Evolutionary conservation across 106 monocot genomes (phyloP).

Genomic region (Acorus calamus): DNA sequence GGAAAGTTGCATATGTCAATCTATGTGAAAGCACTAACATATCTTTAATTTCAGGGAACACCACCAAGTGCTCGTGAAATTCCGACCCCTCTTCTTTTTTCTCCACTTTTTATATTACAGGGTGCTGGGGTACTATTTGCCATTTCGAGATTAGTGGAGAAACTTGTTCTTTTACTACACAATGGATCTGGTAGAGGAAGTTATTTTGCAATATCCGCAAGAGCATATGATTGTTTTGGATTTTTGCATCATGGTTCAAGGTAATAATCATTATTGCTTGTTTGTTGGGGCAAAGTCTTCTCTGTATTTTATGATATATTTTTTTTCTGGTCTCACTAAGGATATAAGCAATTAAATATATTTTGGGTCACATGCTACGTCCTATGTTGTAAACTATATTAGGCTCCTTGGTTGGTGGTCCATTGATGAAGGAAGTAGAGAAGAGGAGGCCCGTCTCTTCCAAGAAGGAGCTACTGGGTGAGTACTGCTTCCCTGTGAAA

Average conservation of each 20-base stretch:
- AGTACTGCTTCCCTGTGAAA: neutral
- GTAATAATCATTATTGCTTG: conserved; percentile 15
- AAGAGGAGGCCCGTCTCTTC: conserved; percentile 80
- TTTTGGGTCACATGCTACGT: no score
- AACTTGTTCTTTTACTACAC: conserved; percentile 58
- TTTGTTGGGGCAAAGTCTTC: neutral
- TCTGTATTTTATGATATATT: neutral
- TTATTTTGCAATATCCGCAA: conserved; percentile 56
- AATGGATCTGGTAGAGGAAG: conserved; percentile 40
- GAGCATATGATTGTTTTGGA: conserved; percentile 66
- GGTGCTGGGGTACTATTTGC: conserved; percentile 70
- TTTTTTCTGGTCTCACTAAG: neutral
- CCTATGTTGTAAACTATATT: no score
- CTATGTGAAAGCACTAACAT: neutral
- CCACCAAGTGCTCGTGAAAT: conserved; percentile 63
- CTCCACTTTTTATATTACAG: conserved; percentile 81
- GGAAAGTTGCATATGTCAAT: no score
- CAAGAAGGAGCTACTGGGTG: conserved; percentile 63
- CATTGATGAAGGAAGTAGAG: conserved; percentile 97
- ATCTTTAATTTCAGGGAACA: conserved; percentile 51
- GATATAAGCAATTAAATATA: no score
- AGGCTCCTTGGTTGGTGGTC: conserved; percentile 98
- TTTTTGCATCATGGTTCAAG: conserved; percentile 92
- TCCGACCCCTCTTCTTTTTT: conserved; percentile 65
- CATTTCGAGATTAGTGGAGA: conserved; percentile 73